Conservation (phyloP, 768 basidiomycete genomes). For the Paxillus ammoniavirescens region DNA sequence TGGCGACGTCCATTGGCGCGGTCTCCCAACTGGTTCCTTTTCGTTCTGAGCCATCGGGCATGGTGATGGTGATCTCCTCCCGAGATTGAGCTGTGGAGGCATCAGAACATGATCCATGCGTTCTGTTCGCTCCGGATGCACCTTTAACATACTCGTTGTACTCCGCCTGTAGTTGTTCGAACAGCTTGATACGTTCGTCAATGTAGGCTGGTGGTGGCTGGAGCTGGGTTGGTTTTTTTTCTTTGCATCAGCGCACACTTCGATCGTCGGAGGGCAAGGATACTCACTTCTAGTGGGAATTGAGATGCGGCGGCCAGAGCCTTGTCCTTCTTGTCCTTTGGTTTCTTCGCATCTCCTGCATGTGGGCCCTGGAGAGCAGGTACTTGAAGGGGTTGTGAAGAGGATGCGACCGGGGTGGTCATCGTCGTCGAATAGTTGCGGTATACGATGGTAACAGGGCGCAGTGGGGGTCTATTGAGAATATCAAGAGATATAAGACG, state of each 20-base stretch:
- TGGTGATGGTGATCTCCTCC: constrained; percentile 76
- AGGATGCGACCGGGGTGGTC: constrained; percentile 54
- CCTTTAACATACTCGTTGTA: constrained; percentile 80
- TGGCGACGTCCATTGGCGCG: constrained; percentile 87
- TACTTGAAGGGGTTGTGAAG: constrained; percentile 49
- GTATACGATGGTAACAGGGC: constrained; percentile 2
- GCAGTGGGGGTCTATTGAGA: constrained; percentile 6
- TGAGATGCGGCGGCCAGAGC: constrained; percentile 33
- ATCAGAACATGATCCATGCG: not conserved
- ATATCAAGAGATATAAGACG: constrained; percentile 21
- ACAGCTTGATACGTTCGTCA: constrained; percentile 86
- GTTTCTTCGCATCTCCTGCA: constrained; percentile 35
- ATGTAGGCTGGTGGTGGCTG: constrained; percentile 85
- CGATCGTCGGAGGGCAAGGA: not conserved
- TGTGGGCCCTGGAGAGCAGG: constrained; percentile 47
- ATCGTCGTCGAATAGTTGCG: constrained; percentile 37
- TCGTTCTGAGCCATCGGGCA: constrained; percentile 84
- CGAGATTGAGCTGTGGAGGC: constrained; percentile 61
- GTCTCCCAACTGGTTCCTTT: constrained; percentile 94
- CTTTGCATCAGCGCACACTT: not conserved
- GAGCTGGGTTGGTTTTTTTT: constrained; percentile 43
- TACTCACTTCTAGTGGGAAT: constrained; percentile 63
- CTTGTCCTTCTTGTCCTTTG: constrained; percentile 48
- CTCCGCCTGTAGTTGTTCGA: constrained; percentile 82
- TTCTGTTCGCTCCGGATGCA: constrained; percentile 29